phyloP scores from a whole-genome alignment of 2,329 filamentous ascomycete genomes.

The Coleophoma eucalyptorum region DNA sequence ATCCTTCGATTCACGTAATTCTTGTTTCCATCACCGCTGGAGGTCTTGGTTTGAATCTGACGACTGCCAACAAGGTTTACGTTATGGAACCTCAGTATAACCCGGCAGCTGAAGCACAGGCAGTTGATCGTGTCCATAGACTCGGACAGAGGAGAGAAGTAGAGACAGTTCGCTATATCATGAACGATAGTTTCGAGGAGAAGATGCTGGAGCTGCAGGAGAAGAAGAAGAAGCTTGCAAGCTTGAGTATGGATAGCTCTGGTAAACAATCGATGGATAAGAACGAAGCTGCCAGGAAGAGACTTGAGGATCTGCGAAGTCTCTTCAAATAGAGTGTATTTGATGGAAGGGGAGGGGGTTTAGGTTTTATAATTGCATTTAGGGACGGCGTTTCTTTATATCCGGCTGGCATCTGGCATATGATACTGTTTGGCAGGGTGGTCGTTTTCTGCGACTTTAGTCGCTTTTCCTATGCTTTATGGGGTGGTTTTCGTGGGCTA shows the following conservation, averaged over 20 bases:
- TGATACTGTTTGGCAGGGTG: no score
- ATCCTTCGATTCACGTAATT: conserved; percentile 70
- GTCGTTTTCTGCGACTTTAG: no score
- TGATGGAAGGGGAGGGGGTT: no score
- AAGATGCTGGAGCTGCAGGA: conserved; percentile 87
- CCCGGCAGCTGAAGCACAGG: conserved; percentile 90
- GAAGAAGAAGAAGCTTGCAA: conserved; percentile 89
- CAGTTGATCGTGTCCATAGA: conserved; percentile 87
- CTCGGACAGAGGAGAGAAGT: conserved; percentile 88
- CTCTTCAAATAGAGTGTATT: conserved; percentile 40
- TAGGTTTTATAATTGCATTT: no score
- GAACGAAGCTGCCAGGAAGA: conserved; percentile 25
- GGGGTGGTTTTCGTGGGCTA: background rate
- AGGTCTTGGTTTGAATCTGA: conserved; percentile 87
- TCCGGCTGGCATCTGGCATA: no score
- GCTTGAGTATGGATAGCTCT: conserved; percentile 71
- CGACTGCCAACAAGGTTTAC: conserved; percentile 80
- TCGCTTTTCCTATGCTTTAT: no score
- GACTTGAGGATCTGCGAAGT: conserved; percentile 55
- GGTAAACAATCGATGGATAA: conserved; percentile 24
- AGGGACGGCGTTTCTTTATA: no score
- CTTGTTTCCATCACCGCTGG: conserved; percentile 91
- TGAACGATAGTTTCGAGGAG: conserved; percentile 88
- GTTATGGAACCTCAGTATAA: conserved; percentile 99
- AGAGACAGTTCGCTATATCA: conserved; percentile 83